phyloP scores from a whole-genome alignment of 345 rosid species.

The Rhizophora mangle region DNA sequence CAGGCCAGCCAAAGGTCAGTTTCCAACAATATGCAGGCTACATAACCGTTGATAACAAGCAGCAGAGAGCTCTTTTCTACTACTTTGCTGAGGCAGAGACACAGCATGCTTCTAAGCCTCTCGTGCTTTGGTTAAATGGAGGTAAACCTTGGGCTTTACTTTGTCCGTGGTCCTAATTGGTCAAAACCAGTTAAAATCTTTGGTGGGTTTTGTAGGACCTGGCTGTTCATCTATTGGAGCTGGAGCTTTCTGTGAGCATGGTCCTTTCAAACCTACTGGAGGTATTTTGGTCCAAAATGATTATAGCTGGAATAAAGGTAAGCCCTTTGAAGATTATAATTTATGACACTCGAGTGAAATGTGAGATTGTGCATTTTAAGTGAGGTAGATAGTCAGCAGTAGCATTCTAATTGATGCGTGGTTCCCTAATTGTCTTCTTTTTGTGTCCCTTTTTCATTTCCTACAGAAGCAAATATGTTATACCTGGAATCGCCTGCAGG shows the following conservation, averaged over 20 bases:
- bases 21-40: slow-evolving; percentile 23
- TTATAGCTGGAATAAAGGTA: slow-evolving; percentile 29
- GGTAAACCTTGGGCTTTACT: slow-evolving; percentile 4
- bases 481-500: slow-evolving; percentile 30
- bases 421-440: neutral
- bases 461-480: slow-evolving; percentile 24
- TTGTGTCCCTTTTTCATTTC: neutral
- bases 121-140: slow-evolving; percentile 25
- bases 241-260: slow-evolving; percentile 33
- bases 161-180: neutral
- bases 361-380: no score
- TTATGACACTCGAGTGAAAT: no score
- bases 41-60: slow-evolving; percentile 16
- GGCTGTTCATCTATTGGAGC: slow-evolving; percentile 31
- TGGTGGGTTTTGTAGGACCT: slow-evolving; percentile 21
- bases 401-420: neutral
- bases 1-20: slow-evolving; percentile 18
- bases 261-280: slow-evolving; percentile 26
- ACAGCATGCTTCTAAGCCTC: slow-evolving; percentile 16
- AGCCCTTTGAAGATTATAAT: no score
- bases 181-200: neutral
- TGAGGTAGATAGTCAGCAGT: no score
- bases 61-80: slow-evolving; percentile 20
- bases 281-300: slow-evolving; percentile 13
- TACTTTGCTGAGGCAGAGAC: slow-evolving; percentile 23